These are phyloP conservation scores for Cladosporium sp. DNA, from an alignment of 2,329 filamentous ascomycete species.

Conservation along the genomic window DNA sequence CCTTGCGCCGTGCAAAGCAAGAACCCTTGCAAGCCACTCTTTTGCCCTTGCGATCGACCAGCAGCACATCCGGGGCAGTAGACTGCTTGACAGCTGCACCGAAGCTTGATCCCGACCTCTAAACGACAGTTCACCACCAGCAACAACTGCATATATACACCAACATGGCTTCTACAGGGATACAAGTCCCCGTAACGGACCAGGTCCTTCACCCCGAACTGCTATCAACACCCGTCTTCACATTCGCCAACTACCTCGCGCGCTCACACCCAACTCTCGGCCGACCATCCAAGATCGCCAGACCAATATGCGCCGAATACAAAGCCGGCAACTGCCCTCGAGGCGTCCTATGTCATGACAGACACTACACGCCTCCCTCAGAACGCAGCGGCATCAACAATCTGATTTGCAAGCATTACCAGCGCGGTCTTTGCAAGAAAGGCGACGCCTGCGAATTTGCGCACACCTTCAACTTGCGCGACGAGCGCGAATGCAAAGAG, in stretches of 20 bases:
- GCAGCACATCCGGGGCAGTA: conserved; percentile 1
- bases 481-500: conserved; percentile 98
- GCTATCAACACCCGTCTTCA: conserved; percentile 32
- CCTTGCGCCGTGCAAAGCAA: conserved; percentile 1
- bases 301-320: conserved; percentile 81
- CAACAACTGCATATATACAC: not conserved
- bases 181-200: conserved; percentile 26
- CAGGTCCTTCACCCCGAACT: conserved; percentile 36
- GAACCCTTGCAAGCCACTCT: conserved; percentile 1
- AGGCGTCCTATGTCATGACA: conserved; percentile 80
- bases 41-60: not conserved
- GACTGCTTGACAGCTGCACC: not conserved
- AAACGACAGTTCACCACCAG: not conserved
- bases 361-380: conserved; percentile 62
- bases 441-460: conserved; percentile 95
- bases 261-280: conserved; percentile 34
- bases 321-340: conserved; percentile 82
- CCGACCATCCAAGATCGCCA: conserved; percentile 37
- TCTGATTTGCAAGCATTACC: conserved; percentile 98
- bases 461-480: conserved; percentile 96
- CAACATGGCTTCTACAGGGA: conserved; percentile 28
- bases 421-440: conserved; percentile 96
- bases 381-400: conserved; percentile 36
- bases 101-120: conserved; percentile 7
- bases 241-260: conserved; percentile 38